A percentile compares a stretch with the other conserved stretches of the same genome.
Conservation (phyloP, 306 rosid genomes). For the Datisca glomerata region DNA sequence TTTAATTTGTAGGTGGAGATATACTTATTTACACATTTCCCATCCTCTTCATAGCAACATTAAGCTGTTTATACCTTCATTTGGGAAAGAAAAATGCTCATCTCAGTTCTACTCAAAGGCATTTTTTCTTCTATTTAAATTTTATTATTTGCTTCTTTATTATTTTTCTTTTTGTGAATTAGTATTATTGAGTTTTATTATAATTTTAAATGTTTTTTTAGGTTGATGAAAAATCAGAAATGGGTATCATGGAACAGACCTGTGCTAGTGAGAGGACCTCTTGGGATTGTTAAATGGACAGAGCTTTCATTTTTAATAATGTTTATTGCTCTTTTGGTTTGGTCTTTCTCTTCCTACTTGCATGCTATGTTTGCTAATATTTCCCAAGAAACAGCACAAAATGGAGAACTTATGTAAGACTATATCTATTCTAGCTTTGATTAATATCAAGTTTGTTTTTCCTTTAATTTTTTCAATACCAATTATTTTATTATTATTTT, state of each 20-base stretch:
- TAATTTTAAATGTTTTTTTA: neutral
- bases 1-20: constrained; percentile 19
- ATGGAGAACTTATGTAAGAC: constrained; percentile 26
- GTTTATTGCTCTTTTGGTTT: constrained; percentile 35
- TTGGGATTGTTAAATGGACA: constrained; percentile 38
- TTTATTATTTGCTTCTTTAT: neutral
- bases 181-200: no score
- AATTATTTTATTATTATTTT: no score
- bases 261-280: constrained; percentile 27
- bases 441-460: neutral
- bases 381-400: constrained; percentile 14
- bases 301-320: constrained; percentile 28
- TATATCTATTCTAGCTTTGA: neutral
- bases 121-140: neutral
- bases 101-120: constrained; percentile 19
- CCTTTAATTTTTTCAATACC: neutral
- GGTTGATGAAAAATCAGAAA: constrained; percentile 8
- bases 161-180: neutral
- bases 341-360: constrained; percentile 38
- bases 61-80: constrained; percentile 35
- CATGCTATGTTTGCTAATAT: constrained; percentile 22
- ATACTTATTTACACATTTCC: constrained; percentile 37
- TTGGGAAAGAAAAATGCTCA: constrained; percentile 12
- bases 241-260: constrained; percentile 34
- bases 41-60: constrained; percentile 24